Evolutionary conservation across 805 yeast species (phyloP), one percentile per base, ranked within the genome.

Genomic region (Tetrapisispora iriomotensis): DNA sequence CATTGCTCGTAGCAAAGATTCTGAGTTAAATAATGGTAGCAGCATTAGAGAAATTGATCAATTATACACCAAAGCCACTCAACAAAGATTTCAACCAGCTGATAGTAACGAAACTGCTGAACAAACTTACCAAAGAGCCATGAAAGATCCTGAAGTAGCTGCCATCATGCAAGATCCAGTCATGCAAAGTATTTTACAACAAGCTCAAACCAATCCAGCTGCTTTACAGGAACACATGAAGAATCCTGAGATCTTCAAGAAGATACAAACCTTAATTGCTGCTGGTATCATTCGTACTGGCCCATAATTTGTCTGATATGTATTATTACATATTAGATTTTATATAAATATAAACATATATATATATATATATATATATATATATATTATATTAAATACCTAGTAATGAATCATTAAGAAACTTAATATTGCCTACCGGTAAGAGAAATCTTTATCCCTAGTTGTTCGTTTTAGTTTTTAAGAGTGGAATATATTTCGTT

Each of bases 161-260:
- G 72, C 78, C 37, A 87, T 90, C 46, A 70, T 92, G 65, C 86
- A 82, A 61, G 96, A 88, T 59, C 96, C 96, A 10, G 87, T 90
- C 31, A 90, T 92, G 96, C 92, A 87, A 67, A 80, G 90, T 41
- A 92, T 92, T 48, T 72, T 92, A 60, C 81, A 77, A 51, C 99
- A 92, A 67, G 97, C 97, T 15, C 83, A 81, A 62, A 84, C 77
- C 44, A 83, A 92, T 60, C 98, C 98, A 37, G 95, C 95, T 33
- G 97, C 97, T 40, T 72, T 92, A 52, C 94, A 84, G 61, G 96
- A 90, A 54, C 98, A 92, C 66, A 87, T 92, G 96, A 83, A 77
- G 71, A 92, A 92, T 66, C 97, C 98, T 29, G 94, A 79, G 45
- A 83, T 92, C 37, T 75, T 79, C 57, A 80, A 79, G 62, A 92